A percentile compares a stretch with the other conserved stretches of the same genome.
Evolutionary conservation across 345 rosid genomes (phyloP).

Genomic region (Lenwebbia sp.): DNA sequence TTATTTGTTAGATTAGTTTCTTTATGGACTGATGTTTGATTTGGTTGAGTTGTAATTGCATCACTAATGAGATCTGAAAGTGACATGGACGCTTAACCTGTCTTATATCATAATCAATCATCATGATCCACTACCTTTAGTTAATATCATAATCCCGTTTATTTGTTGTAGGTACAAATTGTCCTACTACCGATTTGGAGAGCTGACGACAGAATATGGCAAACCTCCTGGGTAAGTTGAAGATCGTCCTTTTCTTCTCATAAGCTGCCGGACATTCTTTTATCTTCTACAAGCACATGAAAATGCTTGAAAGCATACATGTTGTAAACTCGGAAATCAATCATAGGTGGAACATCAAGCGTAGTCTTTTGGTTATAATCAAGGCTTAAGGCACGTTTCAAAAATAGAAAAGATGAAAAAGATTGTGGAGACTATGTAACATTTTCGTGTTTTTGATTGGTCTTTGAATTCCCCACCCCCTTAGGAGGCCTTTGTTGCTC

Average conservation of each 20-base stretch:
- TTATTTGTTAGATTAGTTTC: neutral
- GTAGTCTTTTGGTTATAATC: neutral
- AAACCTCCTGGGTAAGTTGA: constrained; percentile 83
- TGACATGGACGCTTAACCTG: neutral
- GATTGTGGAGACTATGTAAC: neutral
- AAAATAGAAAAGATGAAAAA: neutral
- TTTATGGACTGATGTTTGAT: neutral
- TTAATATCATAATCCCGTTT: neutral
- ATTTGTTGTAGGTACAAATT: constrained; percentile 64
- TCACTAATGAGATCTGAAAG: neutral
- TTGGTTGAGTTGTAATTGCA: neutral
- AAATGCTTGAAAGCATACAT: neutral
- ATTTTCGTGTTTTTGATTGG: neutral
- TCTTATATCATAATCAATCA: neutral
- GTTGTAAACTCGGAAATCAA: neutral
- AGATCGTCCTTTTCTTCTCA: neutral
- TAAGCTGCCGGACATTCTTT: neutral
- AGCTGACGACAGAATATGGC: constrained; percentile 85
- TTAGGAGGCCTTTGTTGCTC: neutral
- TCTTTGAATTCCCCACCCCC: neutral
- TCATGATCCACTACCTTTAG: neutral
- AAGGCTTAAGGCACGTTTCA: neutral
- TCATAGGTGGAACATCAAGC: neutral
- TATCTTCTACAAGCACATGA: neutral
- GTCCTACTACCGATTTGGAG: constrained; percentile 94